Evolutionary conservation across 2,329 filamentous ascomycete genomes (phyloP).

Genomic region (Fusarium zealandicum): DNA sequence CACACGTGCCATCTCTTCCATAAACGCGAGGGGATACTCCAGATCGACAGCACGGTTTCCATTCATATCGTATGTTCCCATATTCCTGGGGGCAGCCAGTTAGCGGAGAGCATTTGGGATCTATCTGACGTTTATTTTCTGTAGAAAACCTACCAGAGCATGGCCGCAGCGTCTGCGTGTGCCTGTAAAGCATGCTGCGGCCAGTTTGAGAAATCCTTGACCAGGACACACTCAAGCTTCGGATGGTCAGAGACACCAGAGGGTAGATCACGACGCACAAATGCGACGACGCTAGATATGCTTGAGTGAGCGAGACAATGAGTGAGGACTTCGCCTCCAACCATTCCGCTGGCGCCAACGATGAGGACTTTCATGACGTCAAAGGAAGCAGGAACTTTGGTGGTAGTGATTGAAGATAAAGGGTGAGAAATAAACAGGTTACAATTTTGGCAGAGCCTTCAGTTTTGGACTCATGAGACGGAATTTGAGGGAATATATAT

Average conservation of each 20-base stretch:
- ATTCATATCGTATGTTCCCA: slow-evolving; percentile 27
- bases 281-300: slow-evolving; percentile 43
- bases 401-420: no score
- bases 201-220: slow-evolving; percentile 35
- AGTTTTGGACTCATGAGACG: not conserved
- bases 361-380: slow-evolving; percentile 48
- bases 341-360: slow-evolving; percentile 45
- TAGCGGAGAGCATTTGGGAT: not conserved
- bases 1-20: slow-evolving; percentile 13
- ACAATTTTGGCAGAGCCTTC: no score
- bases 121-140: not conserved
- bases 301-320: slow-evolving; percentile 45
- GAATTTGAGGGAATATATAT: not conserved
- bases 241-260: slow-evolving; percentile 14
- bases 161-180: slow-evolving; percentile 32
- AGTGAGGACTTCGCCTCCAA: slow-evolving; percentile 44
- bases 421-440: no score
- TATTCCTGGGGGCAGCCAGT: slow-evolving; percentile 13
- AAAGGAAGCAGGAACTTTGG: not conserved
- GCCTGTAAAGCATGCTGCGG: slow-evolving; percentile 11
- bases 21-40: slow-evolving; percentile 33
- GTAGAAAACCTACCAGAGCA: slow-evolving; percentile 32
- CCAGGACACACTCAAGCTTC: slow-evolving; percentile 22
- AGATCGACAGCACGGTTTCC: slow-evolving; percentile 28
- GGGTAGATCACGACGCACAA: slow-evolving; percentile 42